A percentile compares a stretch with the other conserved stretches of the same genome.
Conservation (phyloP, 164 flowering plant genomes). For the Tetrastigma voinierianum region DNA sequence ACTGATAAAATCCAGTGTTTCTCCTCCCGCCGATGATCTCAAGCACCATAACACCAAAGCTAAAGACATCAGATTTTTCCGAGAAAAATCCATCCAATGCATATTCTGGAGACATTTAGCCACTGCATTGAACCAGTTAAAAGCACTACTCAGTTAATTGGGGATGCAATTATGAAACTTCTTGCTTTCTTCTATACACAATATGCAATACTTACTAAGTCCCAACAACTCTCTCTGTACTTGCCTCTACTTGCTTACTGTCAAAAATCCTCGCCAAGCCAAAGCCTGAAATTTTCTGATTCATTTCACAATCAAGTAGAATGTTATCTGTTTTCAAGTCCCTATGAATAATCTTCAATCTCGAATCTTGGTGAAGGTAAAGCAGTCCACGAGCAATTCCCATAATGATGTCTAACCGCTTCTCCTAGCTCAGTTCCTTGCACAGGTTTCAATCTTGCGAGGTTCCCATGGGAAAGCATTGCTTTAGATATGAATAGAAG, state of each 20-base stretch:
- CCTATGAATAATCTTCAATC: no score
- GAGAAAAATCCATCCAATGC: slow-evolving; percentile 16
- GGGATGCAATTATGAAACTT: neutral
- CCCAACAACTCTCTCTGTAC: slow-evolving; percentile 8
- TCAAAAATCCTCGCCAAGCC: no score
- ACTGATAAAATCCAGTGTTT: slow-evolving; percentile 8
- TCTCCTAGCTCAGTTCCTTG: neutral
- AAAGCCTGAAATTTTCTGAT: no score
- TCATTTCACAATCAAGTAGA: no score
- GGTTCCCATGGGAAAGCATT: neutral
- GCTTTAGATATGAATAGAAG: neutral
- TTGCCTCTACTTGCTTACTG: slow-evolving; percentile 9
- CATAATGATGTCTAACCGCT: slow-evolving; percentile 1
- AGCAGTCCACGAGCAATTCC: slow-evolving; percentile 13
- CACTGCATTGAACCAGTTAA: slow-evolving; percentile 6
- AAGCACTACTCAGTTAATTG: no score
- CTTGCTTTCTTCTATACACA: neutral
- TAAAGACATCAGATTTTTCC: slow-evolving; percentile 14
- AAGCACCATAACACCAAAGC: slow-evolving; percentile 10
- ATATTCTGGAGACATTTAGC: slow-evolving; percentile 18
- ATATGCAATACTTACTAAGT: slow-evolving; percentile 7
- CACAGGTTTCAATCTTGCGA: neutral
- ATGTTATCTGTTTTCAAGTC: no score
- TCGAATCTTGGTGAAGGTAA: slow-evolving; percentile 12
- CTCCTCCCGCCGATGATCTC: slow-evolving; percentile 15